phyloP scores from a whole-genome alignment of 345 rosid genomes.

The Gossypium sturtianum region DNA sequence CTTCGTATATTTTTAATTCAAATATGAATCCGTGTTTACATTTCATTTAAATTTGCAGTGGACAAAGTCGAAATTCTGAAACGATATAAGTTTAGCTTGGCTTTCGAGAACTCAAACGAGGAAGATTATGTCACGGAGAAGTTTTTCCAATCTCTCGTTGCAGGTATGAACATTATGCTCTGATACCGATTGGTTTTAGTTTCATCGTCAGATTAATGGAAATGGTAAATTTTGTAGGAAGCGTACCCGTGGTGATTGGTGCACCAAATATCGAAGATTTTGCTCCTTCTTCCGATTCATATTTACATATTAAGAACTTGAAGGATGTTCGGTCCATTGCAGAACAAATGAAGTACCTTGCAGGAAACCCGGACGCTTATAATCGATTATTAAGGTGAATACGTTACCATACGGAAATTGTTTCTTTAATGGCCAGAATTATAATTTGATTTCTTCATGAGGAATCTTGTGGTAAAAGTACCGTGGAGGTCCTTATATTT shows the following conservation, averaged over 20 bases:
- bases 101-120: slow-evolving; percentile 95
- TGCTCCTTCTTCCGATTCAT: slow-evolving; percentile 59
- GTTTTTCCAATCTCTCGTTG: slow-evolving; percentile 87
- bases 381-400: slow-evolving; percentile 47
- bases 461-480: neutral
- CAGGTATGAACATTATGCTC: slow-evolving; percentile 45
- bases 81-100: slow-evolving; percentile 86
- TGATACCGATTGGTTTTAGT: neutral
- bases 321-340: slow-evolving; percentile 57
- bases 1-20: neutral
- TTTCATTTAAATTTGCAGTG: slow-evolving; percentile 40
- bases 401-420: neutral
- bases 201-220: slow-evolving; percentile 8
- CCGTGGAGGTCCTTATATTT: too few species aligned
- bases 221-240: slow-evolving; percentile 36
- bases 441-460: neutral
- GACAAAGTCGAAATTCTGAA: slow-evolving; percentile 82
- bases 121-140: slow-evolving; percentile 97
- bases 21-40: neutral
- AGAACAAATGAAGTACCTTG: slow-evolving; percentile 65
- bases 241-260: slow-evolving; percentile 87
- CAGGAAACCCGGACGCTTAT: slow-evolving; percentile 59
- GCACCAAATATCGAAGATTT: slow-evolving; percentile 87
- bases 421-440: neutral
- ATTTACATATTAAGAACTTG: slow-evolving; percentile 60